These are phyloP conservation scores for Lomentospora prolificans DNA, from an alignment of 2,329 filamentous ascomycete genomes.

Conservation along the genomic window DNA sequence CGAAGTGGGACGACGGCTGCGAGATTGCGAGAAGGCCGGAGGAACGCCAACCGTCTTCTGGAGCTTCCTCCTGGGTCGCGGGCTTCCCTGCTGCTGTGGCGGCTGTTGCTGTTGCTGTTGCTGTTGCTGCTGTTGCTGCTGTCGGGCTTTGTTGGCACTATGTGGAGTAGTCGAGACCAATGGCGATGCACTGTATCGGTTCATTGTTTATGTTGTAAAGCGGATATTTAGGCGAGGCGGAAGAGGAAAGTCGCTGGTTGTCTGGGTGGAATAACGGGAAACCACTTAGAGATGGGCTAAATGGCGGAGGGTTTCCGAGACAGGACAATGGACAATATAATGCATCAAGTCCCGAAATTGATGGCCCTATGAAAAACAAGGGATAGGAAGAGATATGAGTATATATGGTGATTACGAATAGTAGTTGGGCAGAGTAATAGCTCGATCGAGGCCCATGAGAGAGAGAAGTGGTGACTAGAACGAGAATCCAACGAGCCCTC, in stretches of 20 bases:
- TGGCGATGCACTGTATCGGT: not conserved
- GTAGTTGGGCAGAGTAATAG: no score
- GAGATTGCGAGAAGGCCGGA: not conserved
- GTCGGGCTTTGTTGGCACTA: not conserved
- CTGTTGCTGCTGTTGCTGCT: not conserved
- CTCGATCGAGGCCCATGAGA: no score
- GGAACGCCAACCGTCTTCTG: conserved; percentile 6
- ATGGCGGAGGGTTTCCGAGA: not conserved
- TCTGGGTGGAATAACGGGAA: not conserved
- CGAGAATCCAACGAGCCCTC: no score
- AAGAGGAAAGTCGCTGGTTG: not conserved
- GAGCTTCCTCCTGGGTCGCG: conserved; percentile 3
- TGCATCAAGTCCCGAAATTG: not conserved
- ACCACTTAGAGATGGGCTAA: not conserved
- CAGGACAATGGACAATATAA: not conserved
- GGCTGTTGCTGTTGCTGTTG: not conserved
- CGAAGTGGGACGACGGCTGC: not conserved
- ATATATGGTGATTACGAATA: not conserved
- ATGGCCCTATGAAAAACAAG: not conserved
- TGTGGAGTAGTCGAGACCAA: conserved; percentile 1
- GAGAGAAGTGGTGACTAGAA: no score
- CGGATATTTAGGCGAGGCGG: conserved; percentile 8
- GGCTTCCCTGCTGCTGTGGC: not conserved
- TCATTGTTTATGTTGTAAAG: conserved; percentile 8
- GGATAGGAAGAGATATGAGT: not conserved